These are phyloP conservation scores for Aspergillus ruber DNA, from an alignment of 2,329 filamentous ascomycete species.

Conservation along the genomic window DNA sequence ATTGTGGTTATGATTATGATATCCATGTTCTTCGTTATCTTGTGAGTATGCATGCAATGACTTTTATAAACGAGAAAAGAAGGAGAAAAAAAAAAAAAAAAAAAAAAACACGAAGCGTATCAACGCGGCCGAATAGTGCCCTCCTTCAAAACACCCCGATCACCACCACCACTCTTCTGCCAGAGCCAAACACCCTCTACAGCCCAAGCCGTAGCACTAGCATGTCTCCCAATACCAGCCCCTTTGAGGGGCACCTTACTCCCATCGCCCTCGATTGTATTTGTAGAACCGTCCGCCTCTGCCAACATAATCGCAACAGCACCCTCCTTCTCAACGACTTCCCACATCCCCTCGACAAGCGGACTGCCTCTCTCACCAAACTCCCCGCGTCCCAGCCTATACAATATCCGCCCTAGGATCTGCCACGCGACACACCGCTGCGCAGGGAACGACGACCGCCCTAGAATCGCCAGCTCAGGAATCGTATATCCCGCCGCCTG, in stretches of 20 bases:
- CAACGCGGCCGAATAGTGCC: slow-evolving; percentile 20
- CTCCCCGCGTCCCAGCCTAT: slow-evolving; percentile 69
- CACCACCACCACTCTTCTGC: slow-evolving; percentile 59
- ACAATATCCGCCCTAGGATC: slow-evolving; percentile 78
- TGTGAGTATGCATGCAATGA: not conserved
- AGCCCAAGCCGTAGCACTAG: slow-evolving; percentile 76
- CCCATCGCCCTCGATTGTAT: slow-evolving; percentile 9
- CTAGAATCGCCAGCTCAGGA: slow-evolving; percentile 72
- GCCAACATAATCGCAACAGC: slow-evolving; percentile 71
- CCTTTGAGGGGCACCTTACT: not conserved
- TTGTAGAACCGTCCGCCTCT: slow-evolving; percentile 53
- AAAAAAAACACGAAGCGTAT: not conserved
- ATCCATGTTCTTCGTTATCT: not conserved
- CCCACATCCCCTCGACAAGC: slow-evolving; percentile 76
- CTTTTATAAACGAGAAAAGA: too few species aligned
- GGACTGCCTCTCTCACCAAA: slow-evolving; percentile 57
- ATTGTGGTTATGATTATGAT: slow-evolving; percentile 1
- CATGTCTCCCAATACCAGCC: slow-evolving; percentile 49
- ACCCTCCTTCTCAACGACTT: slow-evolving; percentile 65
- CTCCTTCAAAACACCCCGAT: slow-evolving; percentile 34
- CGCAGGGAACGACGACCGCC: slow-evolving; percentile 72
- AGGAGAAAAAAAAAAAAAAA: not conserved
- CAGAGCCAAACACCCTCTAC: slow-evolving; percentile 87
- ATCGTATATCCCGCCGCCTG: slow-evolving; percentile 94
- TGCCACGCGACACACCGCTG: slow-evolving; percentile 91